phyloP scores from a whole-genome alignment of 176 grass and related monocot genomes.

The Triticum timopheevii region DNA sequence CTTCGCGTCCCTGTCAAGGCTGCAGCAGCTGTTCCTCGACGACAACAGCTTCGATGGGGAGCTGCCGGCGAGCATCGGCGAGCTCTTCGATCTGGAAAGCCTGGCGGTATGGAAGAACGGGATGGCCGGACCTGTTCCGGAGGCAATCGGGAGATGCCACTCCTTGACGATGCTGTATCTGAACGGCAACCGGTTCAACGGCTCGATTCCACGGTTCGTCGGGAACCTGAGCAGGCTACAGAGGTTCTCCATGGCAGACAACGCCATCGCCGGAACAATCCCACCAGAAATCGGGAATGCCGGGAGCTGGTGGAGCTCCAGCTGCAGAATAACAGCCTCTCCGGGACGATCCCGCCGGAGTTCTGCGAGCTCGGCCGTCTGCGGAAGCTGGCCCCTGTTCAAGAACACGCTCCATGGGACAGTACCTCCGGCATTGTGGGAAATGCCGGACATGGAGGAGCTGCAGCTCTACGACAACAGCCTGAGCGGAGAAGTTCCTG shows the following conservation, averaged over 20 bases:
- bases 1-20: constrained; percentile 31
- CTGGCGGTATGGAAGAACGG: constrained; percentile 31
- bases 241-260: constrained; percentile 34
- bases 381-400: constrained; percentile 33
- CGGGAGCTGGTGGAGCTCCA: constrained; percentile 44
- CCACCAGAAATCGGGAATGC: constrained; percentile 43
- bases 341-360: constrained; percentile 39
- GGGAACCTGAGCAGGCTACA: constrained; percentile 40
- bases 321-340: constrained; percentile 49
- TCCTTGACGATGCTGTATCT: constrained; percentile 34
- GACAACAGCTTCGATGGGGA: constrained; percentile 48
- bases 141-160: constrained; percentile 35
- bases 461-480: constrained; percentile 35
- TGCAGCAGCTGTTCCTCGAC: constrained; percentile 41
- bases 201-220: constrained; percentile 33
- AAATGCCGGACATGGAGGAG: constrained; percentile 39
- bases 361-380: constrained; percentile 37
- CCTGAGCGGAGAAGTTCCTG: constrained; percentile 42
- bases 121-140: constrained; percentile 40
- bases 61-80: constrained; percentile 43
- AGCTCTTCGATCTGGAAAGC: constrained; percentile 17
- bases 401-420: constrained; percentile 42
- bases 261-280: constrained; percentile 24
- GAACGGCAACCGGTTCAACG: constrained; percentile 39
- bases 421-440: constrained; percentile 36